Evolutionary conservation across 495 filamentous ascomycete genomes (phyloP).

Genomic region (Hypoxylon crocopeplum): DNA sequence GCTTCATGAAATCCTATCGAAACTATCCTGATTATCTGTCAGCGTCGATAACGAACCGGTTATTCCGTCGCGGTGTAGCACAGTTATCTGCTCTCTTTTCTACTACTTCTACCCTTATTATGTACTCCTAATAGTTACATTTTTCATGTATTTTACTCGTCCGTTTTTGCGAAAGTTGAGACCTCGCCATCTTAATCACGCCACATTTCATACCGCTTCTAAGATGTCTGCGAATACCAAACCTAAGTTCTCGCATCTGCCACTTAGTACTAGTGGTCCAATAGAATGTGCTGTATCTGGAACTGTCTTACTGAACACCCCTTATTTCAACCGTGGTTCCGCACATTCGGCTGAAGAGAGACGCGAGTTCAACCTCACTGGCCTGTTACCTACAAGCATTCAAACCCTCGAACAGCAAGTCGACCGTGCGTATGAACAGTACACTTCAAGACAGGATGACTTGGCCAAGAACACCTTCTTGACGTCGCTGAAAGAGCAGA

Average conservation of each 20-base stretch:
- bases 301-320: slow-evolving; percentile 66
- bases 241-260: slow-evolving; percentile 64
- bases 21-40: no score
- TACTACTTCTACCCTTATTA: no score
- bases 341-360: slow-evolving; percentile 76
- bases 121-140: no score
- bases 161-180: slow-evolving; percentile 28
- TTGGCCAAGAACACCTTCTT: slow-evolving; percentile 87
- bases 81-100: no score
- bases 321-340: slow-evolving; percentile 85
- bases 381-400: slow-evolving; percentile 72
- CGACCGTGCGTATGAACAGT: slow-evolving; percentile 81
- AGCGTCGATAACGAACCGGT: no score
- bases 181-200: slow-evolving; percentile 10
- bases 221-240: slow-evolving; percentile 39
- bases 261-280: slow-evolving; percentile 68
- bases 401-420: slow-evolving; percentile 85
- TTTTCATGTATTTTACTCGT: slow-evolving; percentile 31
- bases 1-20: no score
- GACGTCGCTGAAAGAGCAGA: slow-evolving; percentile 86
- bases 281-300: slow-evolving; percentile 67
- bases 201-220: slow-evolving; percentile 19
- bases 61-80: no score
- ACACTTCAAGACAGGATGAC: slow-evolving; percentile 69
- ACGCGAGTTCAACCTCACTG: slow-evolving; percentile 69